Evolutionary conservation across 139 green algal genomes (phyloP).

Genomic region (Picochlorum sp.): DNA sequence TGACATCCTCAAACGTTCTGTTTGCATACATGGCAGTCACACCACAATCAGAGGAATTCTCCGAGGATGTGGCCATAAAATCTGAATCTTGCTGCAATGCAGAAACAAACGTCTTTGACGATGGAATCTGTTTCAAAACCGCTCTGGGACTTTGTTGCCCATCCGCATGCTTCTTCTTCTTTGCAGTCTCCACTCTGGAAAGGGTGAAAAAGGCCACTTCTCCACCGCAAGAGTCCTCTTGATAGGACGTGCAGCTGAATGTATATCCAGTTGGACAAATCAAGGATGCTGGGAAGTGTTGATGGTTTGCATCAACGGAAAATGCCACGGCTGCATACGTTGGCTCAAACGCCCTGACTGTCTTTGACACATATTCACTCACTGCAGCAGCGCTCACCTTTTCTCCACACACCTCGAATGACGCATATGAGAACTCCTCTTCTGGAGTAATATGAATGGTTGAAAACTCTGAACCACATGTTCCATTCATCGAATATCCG

Average conservation of each 20-base stretch:
- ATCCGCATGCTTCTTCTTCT: not conserved
- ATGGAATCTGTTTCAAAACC: constrained; percentile 31
- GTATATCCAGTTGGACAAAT: constrained; percentile 30
- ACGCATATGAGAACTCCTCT: constrained; percentile 83
- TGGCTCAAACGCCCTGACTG: constrained; percentile 47
- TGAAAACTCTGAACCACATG: constrained; percentile 61
- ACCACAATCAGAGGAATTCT: constrained; percentile 14
- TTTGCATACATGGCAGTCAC: constrained; percentile 11
- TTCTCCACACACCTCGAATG: constrained; percentile 77
- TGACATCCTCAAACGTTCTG: constrained; percentile 24
- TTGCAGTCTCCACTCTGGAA: not conserved
- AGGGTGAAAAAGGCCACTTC: constrained; percentile 25
- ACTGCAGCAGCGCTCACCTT: constrained; percentile 15
- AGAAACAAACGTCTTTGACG: constrained; percentile 13
- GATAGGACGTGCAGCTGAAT: constrained; percentile 22
- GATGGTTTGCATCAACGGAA: constrained; percentile 25
- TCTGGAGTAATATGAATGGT: constrained; percentile 99
- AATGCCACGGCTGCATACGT: constrained; percentile 46
- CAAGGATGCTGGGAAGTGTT: constrained; percentile 3
- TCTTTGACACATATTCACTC: constrained; percentile 27
- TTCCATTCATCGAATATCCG: constrained; percentile 96
- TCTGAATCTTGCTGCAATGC: not conserved
- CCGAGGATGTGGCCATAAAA: not conserved
- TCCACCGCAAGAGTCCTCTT: constrained; percentile 35
- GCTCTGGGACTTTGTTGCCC: constrained; percentile 6